These are phyloP conservation scores for Agaricales sp. DNA, from an alignment of 1,284 basidiomycete genomes.

Conservation along the genomic window DNA sequence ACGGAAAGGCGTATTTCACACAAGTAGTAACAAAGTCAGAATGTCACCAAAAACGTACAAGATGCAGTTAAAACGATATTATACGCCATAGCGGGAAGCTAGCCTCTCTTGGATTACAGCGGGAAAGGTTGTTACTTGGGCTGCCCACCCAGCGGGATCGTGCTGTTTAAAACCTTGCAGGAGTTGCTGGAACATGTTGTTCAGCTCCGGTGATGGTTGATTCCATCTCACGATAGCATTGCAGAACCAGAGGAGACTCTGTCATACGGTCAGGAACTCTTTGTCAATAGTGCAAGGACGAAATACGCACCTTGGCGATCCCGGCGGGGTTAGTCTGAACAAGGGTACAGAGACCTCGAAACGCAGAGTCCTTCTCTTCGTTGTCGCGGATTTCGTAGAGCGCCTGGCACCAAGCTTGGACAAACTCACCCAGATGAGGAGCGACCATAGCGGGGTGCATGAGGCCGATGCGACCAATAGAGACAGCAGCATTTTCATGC, in stretches of 20 bases:
- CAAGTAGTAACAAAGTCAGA: slow-evolving; percentile 11
- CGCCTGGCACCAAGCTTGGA: slow-evolving; percentile 94
- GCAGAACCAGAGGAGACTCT: slow-evolving; percentile 93
- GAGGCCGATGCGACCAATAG: slow-evolving; percentile 93
- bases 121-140: slow-evolving; percentile 69
- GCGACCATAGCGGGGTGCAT: slow-evolving; percentile 87
- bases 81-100: slow-evolving; percentile 69
- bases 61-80: slow-evolving; percentile 8
- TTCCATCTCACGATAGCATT: slow-evolving; percentile 96
- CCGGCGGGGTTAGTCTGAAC: slow-evolving; percentile 91
- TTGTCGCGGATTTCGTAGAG: slow-evolving; percentile 99
- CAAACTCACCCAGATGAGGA: slow-evolving; percentile 84
- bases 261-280: slow-evolving; percentile 12
- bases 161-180: slow-evolving; percentile 80
- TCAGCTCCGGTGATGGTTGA: slow-evolving; percentile 79
- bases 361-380: slow-evolving; percentile 99
- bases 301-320: slow-evolving; percentile 64
- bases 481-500: slow-evolving; percentile 97
- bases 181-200: slow-evolving; percentile 83
- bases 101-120: slow-evolving; percentile 71
- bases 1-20: slow-evolving; percentile 8
- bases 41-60: too few species aligned
- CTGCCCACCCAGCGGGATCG: slow-evolving; percentile 68
- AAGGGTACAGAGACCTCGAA: slow-evolving; percentile 93
- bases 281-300: background rate